A percentile compares a stretch with the other conserved stretches of the same genome.
Conservation (phyloP, 208 protist genomes). For the Balamuthia mandrillaris region DNA sequence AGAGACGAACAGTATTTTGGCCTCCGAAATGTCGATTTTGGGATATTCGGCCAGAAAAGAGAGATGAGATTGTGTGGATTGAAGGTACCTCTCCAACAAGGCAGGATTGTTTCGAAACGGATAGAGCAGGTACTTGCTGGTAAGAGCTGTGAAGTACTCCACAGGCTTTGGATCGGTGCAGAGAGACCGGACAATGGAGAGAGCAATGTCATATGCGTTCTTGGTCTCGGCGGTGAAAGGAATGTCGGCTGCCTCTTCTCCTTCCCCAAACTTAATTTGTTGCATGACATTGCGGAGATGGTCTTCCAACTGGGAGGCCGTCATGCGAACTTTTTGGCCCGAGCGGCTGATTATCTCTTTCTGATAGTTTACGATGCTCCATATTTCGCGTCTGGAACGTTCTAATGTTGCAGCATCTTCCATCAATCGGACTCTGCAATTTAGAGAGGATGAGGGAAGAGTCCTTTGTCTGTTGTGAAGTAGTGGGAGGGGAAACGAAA, state of each 20-base stretch:
- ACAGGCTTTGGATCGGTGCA: background rate
- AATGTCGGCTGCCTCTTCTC: background rate
- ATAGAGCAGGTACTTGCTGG: background rate
- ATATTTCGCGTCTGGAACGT: background rate
- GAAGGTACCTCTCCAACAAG: no score
- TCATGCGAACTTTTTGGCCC: background rate
- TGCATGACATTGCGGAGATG: no score
- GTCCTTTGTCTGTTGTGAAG: no score
- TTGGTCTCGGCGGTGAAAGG: conserved; percentile 8
- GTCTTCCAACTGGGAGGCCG: no score
- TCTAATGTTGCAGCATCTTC: conserved; percentile 25
- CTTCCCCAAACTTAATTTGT: no score
- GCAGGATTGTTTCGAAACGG: no score
- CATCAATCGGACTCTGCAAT: background rate
- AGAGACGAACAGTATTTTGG: conserved; percentile 16
- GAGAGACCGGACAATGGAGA: background rate
- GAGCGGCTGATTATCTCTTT: background rate
- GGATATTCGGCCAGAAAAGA: no score
- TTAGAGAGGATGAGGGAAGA: no score
- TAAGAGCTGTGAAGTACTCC: conserved; percentile 21
- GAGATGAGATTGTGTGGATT: no score
- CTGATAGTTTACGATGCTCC: background rate
- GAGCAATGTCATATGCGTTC: background rate
- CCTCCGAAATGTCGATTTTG: no score
- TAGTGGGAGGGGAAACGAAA: no score